Conservation (phyloP, 345 rosid genomes). For the Ceriops zippeliana region DNA sequence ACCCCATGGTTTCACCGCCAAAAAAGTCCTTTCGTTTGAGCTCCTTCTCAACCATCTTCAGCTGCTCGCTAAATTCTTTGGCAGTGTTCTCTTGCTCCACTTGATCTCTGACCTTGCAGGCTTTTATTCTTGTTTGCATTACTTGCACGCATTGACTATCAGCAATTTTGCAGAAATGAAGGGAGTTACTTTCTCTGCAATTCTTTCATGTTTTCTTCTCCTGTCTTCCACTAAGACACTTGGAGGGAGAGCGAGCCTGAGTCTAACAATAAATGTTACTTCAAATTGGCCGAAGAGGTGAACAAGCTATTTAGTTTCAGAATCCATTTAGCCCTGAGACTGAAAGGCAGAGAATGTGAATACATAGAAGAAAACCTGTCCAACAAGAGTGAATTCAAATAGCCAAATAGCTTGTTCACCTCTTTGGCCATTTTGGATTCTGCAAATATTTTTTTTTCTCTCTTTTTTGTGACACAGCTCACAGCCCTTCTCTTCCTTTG, state of each 20-base stretch:
- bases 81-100: not conserved
- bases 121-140: not conserved
- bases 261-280: too few relatives aligned
- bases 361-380: too few relatives aligned
- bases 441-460: too few relatives aligned
- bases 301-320: not conserved
- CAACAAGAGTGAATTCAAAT: too few relatives aligned
- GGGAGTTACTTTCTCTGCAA: too few relatives aligned
- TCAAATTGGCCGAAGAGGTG: not conserved
- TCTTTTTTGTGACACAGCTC: too few relatives aligned
- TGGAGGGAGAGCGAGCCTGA: too few relatives aligned
- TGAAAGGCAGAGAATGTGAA: not conserved
- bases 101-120: not conserved
- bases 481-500: too few relatives aligned
- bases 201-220: too few relatives aligned
- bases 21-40: conserved; percentile 1
- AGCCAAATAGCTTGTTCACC: conserved; percentile 13
- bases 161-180: too few relatives aligned
- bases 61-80: conserved; percentile 4
- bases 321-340: conserved; percentile 6
- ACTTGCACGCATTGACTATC: not conserved
- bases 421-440: not conserved
- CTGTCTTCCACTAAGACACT: too few relatives aligned
- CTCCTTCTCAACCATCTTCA: conserved; percentile 4
- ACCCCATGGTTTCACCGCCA: conserved; percentile 13